Evolutionary conservation across 352 stramenopile genomes (phyloP).

Genomic region (Plasmopara halstedii): DNA sequence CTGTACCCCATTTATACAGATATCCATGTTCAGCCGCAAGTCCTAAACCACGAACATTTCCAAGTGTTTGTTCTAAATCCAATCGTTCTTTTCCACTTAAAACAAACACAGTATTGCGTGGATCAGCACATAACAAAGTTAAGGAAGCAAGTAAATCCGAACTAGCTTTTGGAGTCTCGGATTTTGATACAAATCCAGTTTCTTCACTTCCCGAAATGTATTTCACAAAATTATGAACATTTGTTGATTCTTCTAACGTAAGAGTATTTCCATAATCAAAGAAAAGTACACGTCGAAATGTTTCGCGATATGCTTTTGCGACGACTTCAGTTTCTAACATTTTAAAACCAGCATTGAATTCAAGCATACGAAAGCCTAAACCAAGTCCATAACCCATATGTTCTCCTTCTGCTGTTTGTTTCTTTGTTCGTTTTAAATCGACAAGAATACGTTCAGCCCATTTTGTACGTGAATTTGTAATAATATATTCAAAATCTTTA

Average conservation of each 20-base stretch:
- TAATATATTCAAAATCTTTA: conserved; percentile 90
- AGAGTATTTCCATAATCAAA: conserved; percentile 99
- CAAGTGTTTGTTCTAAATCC: conserved; percentile 91
- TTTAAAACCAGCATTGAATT: conserved; percentile 95
- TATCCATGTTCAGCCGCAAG: conserved; percentile 98
- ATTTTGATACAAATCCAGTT: conserved; percentile 24
- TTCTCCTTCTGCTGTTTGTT: conserved; percentile 81
- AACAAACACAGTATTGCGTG: conserved; percentile 98
- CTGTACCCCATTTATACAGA: conserved; percentile 92
- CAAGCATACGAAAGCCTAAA: conserved; percentile 93
- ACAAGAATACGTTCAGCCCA: conserved; percentile 97
- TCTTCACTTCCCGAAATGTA: conserved; percentile 49
- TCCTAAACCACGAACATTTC: conserved; percentile 91
- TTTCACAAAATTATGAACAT: conserved; percentile 70
- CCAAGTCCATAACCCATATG: conserved; percentile 93
- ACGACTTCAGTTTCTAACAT: conserved; percentile 90
- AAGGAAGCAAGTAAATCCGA: conserved; percentile 85
- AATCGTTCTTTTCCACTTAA: conserved; percentile 94
- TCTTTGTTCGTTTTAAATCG: conserved; percentile 94
- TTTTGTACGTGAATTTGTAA: conserved; percentile 91
- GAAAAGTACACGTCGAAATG: conserved; percentile 89
- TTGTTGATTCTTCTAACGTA: conserved; percentile 77
- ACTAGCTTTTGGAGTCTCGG: conserved; percentile 26
- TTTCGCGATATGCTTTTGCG: conserved; percentile 82
- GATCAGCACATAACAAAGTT: conserved; percentile 89